Percentiles rank a stretch among this genome's conserved stretches.
Evolutionary conservation across 1,284 basidiomycete species (phyloP).

Genomic region (Ceratorhiza oryzae-sativae): DNA sequence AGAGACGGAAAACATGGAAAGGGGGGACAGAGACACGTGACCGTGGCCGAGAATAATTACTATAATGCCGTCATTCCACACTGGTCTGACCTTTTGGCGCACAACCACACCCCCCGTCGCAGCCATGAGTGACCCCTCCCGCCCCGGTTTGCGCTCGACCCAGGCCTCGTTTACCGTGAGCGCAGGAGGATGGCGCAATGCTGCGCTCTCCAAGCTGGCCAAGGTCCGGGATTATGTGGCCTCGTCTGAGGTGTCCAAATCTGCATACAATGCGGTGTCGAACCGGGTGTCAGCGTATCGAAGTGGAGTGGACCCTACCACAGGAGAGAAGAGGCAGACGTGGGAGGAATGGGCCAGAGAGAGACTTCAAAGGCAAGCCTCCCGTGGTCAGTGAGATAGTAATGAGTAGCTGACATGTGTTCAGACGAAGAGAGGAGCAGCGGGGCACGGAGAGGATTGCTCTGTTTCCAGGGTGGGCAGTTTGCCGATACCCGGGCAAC

Average conservation of each 20-base stretch:
- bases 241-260: constrained; percentile 33
- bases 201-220: background rate
- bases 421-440: constrained; percentile 39
- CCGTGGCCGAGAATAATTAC: background rate
- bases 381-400: no score
- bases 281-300: constrained; percentile 30
- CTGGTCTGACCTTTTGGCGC: background rate
- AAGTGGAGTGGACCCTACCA: constrained; percentile 23
- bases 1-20: constrained; percentile 57
- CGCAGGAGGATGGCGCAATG: constrained; percentile 26
- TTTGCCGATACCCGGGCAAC: constrained; percentile 32
- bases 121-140: constrained; percentile 16
- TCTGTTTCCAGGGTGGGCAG: constrained; percentile 43
- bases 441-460: constrained; percentile 50
- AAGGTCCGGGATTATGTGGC: constrained; percentile 32
- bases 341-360: constrained; percentile 43
- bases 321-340: constrained; percentile 36
- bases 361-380: constrained; percentile 30
- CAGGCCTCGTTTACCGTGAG: background rate
- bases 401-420: no score
- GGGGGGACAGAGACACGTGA: constrained; percentile 22
- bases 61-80: constrained; percentile 32
- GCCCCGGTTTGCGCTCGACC: background rate
- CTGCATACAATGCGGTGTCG: constrained; percentile 30
- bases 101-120: background rate